A percentile compares a stretch with the other conserved stretches of the same genome.
phyloP scores from a whole-genome alignment of 1,139 yeast species.

The Entelexis sorbosivorans region DNA sequence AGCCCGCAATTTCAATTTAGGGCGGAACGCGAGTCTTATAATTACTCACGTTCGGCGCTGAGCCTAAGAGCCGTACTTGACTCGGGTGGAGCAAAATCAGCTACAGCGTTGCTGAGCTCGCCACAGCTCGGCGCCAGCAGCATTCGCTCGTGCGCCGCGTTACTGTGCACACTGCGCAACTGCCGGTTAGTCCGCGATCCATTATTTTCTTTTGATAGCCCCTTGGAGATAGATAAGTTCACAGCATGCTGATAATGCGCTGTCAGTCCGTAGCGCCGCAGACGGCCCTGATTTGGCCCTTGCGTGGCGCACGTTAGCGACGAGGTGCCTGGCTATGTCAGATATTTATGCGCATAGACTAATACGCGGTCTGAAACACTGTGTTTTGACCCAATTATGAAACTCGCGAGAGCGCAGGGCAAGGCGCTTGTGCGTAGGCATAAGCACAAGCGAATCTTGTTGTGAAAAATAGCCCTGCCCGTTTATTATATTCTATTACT shows the following conservation, averaged over 20 bases:
- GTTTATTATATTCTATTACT: slow-evolving; percentile 2
- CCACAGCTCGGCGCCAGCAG: not conserved
- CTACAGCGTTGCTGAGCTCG: not conserved
- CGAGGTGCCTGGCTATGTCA: too few species aligned
- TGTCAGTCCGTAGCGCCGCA: too few species aligned
- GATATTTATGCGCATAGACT: not conserved
- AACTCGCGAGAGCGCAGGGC: slow-evolving; percentile 5
- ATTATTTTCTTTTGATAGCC: too few species aligned
- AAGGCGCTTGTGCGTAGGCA: not conserved
- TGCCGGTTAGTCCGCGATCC: too few species aligned
- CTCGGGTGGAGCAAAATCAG: not conserved
- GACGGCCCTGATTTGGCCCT: not conserved
- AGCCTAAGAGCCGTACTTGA: too few species aligned
- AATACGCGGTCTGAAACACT: not conserved
- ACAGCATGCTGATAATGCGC: too few species aligned
- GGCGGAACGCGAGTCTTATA: not conserved
- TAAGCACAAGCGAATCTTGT: not conserved
- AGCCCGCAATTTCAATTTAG: not conserved
- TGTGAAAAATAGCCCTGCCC: not conserved
- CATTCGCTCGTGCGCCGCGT: too few species aligned
- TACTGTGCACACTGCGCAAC: too few species aligned
- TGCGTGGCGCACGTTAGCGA: not conserved
- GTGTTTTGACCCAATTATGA: not conserved
- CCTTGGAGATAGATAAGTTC: too few species aligned
- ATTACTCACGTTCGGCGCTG: not conserved